Evolutionary conservation across 2,329 filamentous ascomycete genomes (phyloP).

Genomic region (Dactylellina haptotyla): DNA sequence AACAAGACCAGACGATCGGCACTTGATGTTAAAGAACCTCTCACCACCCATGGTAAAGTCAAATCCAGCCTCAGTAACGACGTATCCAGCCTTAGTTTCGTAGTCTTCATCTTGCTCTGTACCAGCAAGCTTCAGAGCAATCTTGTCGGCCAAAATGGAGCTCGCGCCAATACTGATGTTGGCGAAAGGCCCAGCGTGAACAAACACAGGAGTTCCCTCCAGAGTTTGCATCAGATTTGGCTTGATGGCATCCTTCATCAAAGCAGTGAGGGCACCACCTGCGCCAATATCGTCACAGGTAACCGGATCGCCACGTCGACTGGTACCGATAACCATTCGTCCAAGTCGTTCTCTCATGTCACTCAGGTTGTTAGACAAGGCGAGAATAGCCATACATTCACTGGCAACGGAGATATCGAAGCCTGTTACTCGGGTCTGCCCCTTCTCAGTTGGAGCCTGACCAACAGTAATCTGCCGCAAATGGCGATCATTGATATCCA

Average conservation of each 20-base stretch:
- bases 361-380: constrained; percentile 83
- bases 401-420: constrained; percentile 98
- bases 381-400: constrained; percentile 98
- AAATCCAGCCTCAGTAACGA: constrained; percentile 96
- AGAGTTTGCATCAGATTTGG: constrained; percentile 98
- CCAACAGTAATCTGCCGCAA: constrained; percentile 89
- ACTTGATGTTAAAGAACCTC: constrained; percentile 99
- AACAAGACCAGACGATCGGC: constrained; percentile 88
- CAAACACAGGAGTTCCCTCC: constrained; percentile 95
- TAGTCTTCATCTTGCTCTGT: constrained; percentile 92
- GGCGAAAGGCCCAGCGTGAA: constrained; percentile 96
- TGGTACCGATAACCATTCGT: constrained; percentile 93
- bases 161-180: constrained; percentile 97
- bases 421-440: constrained; percentile 84
- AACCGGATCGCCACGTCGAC: constrained; percentile 83
- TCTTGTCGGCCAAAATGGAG: constrained; percentile 91
- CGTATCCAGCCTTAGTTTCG: constrained; percentile 83
- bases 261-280: constrained; percentile 87
- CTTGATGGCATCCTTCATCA: constrained; percentile 99
- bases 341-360: constrained; percentile 95
- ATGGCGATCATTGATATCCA: constrained; percentile 97
- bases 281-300: constrained; percentile 96
- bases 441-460: constrained; percentile 88
- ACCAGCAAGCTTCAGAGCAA: constrained; percentile 93
- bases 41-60: constrained; percentile 99